Evolutionary conservation across 345 rosid species (phyloP).

Genomic region (Kernera saxatilis): DNA sequence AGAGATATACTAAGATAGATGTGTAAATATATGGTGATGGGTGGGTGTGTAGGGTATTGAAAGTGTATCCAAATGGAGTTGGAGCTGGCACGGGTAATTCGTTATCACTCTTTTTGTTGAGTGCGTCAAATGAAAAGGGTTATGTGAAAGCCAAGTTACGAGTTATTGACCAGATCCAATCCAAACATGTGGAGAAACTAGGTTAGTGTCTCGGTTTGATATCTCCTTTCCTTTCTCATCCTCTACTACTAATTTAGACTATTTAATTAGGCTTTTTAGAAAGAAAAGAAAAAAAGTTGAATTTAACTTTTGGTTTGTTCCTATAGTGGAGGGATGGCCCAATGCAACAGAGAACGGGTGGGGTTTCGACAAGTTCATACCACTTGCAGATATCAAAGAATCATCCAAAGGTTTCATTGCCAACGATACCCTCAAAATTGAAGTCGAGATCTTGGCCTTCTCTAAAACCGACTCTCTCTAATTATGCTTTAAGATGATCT

Average conservation of each 20-base stretch:
- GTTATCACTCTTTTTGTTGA: neutral
- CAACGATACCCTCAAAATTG: neutral
- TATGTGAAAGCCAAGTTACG: constrained; percentile 6
- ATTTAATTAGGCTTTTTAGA: neutral
- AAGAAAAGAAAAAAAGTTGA: neutral
- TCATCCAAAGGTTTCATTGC: constrained; percentile 7
- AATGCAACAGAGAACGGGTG: constrained; percentile 10
- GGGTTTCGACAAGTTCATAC: constrained; percentile 8
- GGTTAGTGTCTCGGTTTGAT: neutral
- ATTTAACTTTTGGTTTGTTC: neutral
- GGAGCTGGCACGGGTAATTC: constrained; percentile 5
- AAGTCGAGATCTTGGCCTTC: constrained; percentile 1
- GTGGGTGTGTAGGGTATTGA: neutral
- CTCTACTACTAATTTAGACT: neutral
- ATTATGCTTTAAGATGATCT: neutral
- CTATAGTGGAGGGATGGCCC: constrained; percentile 7
- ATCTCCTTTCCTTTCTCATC: neutral
- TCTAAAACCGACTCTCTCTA: constrained; percentile 9
- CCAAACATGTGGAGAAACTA: neutral
- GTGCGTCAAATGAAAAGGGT: neutral
- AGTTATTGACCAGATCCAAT: neutral
- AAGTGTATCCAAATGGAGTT: constrained; percentile 23
- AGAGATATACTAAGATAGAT: neutral
- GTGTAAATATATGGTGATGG: neutral
- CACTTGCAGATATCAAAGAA: constrained; percentile 6